Evolutionary conservation across 2,329 filamentous ascomycete species (phyloP).

Genomic region (Septoria petroselini): DNA sequence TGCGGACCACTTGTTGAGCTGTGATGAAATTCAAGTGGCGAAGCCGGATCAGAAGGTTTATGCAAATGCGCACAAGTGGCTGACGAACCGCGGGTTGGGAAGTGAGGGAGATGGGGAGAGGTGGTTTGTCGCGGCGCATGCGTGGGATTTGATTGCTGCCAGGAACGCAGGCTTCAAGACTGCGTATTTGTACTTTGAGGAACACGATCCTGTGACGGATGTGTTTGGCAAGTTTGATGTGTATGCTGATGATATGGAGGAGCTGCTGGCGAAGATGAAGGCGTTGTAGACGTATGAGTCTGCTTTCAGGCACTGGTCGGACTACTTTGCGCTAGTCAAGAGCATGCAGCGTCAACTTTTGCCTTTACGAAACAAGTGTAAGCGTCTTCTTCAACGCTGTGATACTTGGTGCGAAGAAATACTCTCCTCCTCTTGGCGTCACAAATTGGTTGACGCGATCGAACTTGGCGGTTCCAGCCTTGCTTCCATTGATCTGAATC

Average conservation of each 20-base stretch:
- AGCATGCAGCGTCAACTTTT: too few relatives aligned
- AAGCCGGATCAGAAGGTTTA: constrained; percentile 34
- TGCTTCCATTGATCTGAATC: constrained; percentile 19
- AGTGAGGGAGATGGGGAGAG: constrained; percentile 28
- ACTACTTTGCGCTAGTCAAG: too few relatives aligned
- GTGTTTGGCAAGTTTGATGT: constrained; percentile 36
- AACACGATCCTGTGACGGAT: constrained; percentile 32
- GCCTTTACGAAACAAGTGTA: not conserved
- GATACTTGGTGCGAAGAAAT: constrained; percentile 48
- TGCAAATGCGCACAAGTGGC: constrained; percentile 27
- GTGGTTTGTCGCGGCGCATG: constrained; percentile 36
- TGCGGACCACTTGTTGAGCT: constrained; percentile 31
- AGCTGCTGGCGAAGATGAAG: constrained; percentile 34
- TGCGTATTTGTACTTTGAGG: constrained; percentile 33
- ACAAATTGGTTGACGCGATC: constrained; percentile 39
- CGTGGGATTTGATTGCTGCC: constrained; percentile 33
- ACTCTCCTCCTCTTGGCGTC: constrained; percentile 44
- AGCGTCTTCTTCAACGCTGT: constrained; percentile 15
- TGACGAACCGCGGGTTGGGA: constrained; percentile 26
- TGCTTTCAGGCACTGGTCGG: too few relatives aligned
- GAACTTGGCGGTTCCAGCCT: constrained; percentile 5
- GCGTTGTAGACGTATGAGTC: constrained; percentile 11
- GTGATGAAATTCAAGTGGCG: constrained; percentile 33
- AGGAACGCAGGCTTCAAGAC: constrained; percentile 36
- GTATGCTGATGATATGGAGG: constrained; percentile 31